Evolutionary conservation across 192 early-diverging fungal genomes (phyloP).

Genomic region (Thamnidium elegans): DNA sequence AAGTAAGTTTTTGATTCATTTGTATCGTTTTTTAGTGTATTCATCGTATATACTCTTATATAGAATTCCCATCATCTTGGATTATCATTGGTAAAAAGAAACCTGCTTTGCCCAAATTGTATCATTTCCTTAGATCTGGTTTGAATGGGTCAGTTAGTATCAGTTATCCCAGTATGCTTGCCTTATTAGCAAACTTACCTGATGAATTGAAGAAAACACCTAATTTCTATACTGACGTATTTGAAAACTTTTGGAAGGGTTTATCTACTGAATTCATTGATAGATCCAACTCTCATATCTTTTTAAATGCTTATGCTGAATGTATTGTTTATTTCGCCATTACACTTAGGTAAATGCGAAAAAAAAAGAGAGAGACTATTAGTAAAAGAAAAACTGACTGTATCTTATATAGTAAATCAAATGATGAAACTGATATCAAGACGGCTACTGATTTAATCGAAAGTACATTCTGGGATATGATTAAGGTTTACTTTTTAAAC

Average conservation of each 20-base stretch:
- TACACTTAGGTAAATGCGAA: slow-evolving; percentile 35
- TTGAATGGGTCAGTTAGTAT: slow-evolving; percentile 61
- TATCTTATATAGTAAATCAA: slow-evolving; percentile 3
- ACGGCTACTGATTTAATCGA: slow-evolving; percentile 23
- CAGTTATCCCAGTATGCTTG: slow-evolving; percentile 77
- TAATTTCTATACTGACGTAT: slow-evolving; percentile 57
- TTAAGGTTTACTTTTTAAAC: slow-evolving; percentile 43
- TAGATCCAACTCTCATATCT: slow-evolving; percentile 40
- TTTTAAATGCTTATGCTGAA: slow-evolving; percentile 63
- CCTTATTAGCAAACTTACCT: slow-evolving; percentile 67
- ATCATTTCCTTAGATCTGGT: slow-evolving; percentile 64
- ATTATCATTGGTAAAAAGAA: slow-evolving; percentile 52
- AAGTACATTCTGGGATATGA: slow-evolving; percentile 39
- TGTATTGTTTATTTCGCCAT: slow-evolving; percentile 58
- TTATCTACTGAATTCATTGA: slow-evolving; percentile 47
- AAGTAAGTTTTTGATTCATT: slow-evolving; percentile 18
- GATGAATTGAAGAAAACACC: slow-evolving; percentile 29
- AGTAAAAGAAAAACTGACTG: no score
- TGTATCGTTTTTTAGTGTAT: not conserved
- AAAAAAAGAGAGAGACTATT: not conserved
- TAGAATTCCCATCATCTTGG: slow-evolving; percentile 64
- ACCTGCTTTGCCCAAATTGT: slow-evolving; percentile 58
- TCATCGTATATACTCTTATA: not conserved
- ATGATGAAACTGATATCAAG: not conserved
- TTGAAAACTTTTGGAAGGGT: slow-evolving; percentile 60